phyloP scores from a whole-genome alignment of 306 rosid species.

The Prunus persica region Prunus_persica_NCBIv2 NC_034016.1:1838501-1839000 shows the following conservation, averaged over 20 bases:
- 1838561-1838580: neutral
- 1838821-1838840: constrained; percentile 8
- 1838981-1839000: neutral
- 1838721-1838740: neutral
- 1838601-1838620: neutral
- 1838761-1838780: neutral
- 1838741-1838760: too few species aligned
- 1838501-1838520: neutral
- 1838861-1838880: too few species aligned
- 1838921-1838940: neutral
- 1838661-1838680: neutral
- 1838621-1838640: too few species aligned
- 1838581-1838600: neutral
- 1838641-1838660: too few species aligned
- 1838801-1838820: neutral
- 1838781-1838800: neutral
- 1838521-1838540: neutral
- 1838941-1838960: neutral
- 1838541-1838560: neutral
- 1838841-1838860: too few species aligned
- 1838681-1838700: neutral
- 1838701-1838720: neutral
- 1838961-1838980: neutral
- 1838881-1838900: too few species aligned
- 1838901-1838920: too few species aligned